Evolutionary conservation across 257 asterid species (phyloP), one percentile per base, ranked within the genome.

Genomic region (Paulownia fortunei): DNA sequence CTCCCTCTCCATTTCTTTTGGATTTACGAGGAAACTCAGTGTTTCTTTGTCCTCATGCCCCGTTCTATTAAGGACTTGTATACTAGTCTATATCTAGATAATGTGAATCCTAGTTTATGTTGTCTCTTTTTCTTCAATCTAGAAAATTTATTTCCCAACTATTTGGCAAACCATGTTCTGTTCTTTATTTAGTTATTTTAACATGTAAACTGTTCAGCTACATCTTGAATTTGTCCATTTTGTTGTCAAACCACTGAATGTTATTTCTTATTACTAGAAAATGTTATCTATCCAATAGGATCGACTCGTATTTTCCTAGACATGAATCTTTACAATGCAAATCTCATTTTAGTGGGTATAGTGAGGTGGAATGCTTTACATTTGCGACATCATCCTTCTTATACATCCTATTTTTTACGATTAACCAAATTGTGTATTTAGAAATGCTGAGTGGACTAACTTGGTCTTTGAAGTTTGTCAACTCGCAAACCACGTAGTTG

Each of bases 81-180:
- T 42, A 7, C 58, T 69, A 32, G 67, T 73, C 58, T 82, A 69
- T 36, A 24, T 51, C 49, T 39, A 41, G 54, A 62, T 51, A 54
- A 24, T 27, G 36, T 56, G 62, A 15, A 8, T 27, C 52, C 58
- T 23, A 32, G 68, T 44, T 44, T 39, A 0, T 39, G 49, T 49
- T 65, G 56, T 74, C 56, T 71, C 26, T 2, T 64, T 36, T n/a
- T 70, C 19, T 2, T 54, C 44, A 76, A 41, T 42, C 63, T 21
- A 30, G n/a, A 74, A 26, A 21, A 30, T 36, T 36, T 54, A 1
- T 39, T 11, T 49, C 73, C 37, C 15, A 24, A 42, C 51, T 44
- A 3, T 66, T 32, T 32, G 13, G 23, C 6, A 34, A 54, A 58
- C 61, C 16, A 19, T 3, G 23, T 68, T n/a, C 15, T 24, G 15